These are phyloP conservation scores for Rhodamnia rubescens DNA, from an alignment of 345 rosid genomes.

Conservation along the genomic window DNA sequence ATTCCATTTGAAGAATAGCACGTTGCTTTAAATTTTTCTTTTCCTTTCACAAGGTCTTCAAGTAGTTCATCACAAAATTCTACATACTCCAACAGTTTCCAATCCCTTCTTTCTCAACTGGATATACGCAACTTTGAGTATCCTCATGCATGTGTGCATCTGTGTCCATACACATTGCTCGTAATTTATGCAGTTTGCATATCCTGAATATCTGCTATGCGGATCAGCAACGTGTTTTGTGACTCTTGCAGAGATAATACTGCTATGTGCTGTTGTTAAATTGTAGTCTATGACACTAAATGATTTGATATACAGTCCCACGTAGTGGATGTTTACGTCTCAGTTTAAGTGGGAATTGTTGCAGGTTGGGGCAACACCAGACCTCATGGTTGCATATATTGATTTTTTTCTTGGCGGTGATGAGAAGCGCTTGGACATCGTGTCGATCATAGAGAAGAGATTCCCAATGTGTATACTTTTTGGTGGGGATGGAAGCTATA, in stretches of 20 bases:
- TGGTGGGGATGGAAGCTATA: slow-evolving; percentile 96
- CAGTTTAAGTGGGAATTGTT: slow-evolving; percentile 8
- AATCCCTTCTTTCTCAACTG: neutral
- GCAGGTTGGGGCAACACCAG: slow-evolving; percentile 96
- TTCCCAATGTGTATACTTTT: slow-evolving; percentile 95
- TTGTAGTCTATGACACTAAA: neutral
- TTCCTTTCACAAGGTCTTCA: neutral
- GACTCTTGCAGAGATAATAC: neutral
- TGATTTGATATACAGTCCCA: neutral
- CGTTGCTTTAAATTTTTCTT: neutral
- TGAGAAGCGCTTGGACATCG: slow-evolving; percentile 93
- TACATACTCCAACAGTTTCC: neutral
- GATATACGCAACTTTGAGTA: neutral
- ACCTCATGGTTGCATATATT: slow-evolving; percentile 85
- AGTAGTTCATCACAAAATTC: neutral
- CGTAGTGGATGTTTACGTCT: neutral
- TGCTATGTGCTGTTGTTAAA: neutral
- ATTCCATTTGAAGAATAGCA: neutral
- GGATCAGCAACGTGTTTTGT: neutral
- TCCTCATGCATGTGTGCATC: neutral
- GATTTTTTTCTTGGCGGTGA: slow-evolving; percentile 98
- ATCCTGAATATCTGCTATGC: neutral
- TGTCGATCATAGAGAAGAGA: slow-evolving; percentile 72
- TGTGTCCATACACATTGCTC: neutral
- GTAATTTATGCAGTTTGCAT: neutral